These are phyloP conservation scores for Infundibulicybe gibba DNA, from an alignment of 768 basidiomycete genomes.

Conservation along the genomic window DNA sequence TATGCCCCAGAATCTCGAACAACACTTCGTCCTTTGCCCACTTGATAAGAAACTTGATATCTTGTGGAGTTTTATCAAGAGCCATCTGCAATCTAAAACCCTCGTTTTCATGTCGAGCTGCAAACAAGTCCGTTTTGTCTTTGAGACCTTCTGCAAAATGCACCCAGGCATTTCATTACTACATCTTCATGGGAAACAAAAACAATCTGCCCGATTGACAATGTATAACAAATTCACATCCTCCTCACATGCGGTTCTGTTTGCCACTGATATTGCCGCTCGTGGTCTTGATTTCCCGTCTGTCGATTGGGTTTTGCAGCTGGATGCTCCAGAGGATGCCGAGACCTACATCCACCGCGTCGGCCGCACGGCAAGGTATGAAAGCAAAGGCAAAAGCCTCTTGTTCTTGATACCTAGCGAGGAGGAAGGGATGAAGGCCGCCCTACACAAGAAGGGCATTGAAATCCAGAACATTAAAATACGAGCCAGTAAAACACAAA, in stretches of 20 bases:
- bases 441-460: constrained; percentile 70
- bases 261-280: constrained; percentile 96
- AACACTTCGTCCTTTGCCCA: constrained; percentile 80
- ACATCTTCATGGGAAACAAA: constrained; percentile 94
- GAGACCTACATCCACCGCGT: constrained; percentile 98
- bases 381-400: constrained; percentile 83
- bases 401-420: constrained; percentile 86
- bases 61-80: constrained; percentile 93
- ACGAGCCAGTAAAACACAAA: constrained; percentile 80
- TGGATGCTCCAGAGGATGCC: constrained; percentile 95
- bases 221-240: constrained; percentile 84
- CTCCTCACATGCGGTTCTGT: constrained; percentile 78
- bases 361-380: constrained; percentile 91
- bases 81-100: constrained; percentile 85
- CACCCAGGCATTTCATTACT: constrained; percentile 93
- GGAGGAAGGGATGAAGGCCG: constrained; percentile 82
- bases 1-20: constrained; percentile 79
- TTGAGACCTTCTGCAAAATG: constrained; percentile 93
- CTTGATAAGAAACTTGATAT: constrained; percentile 89
- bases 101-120: constrained; percentile 94
- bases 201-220: constrained; percentile 81
- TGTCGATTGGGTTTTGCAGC: constrained; percentile 94
- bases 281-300: constrained; percentile 95
- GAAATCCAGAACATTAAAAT: constrained; percentile 81
- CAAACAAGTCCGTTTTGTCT: constrained; percentile 96